These are phyloP conservation scores for Aschersonia sp. DNA, from an alignment of 2,329 filamentous ascomycete genomes.

Conservation along the genomic window DNA sequence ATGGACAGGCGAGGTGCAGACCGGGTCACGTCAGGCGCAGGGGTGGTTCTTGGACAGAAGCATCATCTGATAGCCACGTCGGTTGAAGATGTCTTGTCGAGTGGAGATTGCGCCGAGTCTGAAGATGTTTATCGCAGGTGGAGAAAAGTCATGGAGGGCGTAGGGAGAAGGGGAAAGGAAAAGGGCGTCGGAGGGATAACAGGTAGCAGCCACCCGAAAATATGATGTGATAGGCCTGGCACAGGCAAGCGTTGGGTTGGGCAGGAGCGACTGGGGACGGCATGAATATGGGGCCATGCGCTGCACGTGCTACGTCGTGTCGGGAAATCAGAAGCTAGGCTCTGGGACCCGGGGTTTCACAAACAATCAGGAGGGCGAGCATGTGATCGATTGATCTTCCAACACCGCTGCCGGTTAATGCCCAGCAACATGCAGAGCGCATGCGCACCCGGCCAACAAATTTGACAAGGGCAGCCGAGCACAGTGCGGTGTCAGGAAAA, in stretches of 20 bases:
- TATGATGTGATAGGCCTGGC: background rate
- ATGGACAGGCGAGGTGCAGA: background rate
- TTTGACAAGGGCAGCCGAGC: background rate
- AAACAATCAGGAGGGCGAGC: background rate
- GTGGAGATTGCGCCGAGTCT: background rate
- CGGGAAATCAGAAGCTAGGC: background rate
- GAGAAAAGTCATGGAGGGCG: background rate
- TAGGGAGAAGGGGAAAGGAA: background rate
- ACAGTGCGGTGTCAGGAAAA: background rate
- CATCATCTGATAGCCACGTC: background rate
- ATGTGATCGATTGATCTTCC: background rate
- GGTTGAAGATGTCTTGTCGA: background rate
- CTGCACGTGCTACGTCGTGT: conserved; percentile 3
- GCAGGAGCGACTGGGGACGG: background rate
- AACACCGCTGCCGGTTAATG: background rate
- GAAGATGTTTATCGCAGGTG: background rate
- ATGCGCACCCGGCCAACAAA: background rate
- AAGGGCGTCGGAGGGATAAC: background rate
- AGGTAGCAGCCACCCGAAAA: background rate
- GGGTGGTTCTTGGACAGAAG: background rate
- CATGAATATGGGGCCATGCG: background rate
- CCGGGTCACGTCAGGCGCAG: background rate
- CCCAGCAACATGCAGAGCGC: background rate
- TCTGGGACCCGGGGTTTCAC: background rate
- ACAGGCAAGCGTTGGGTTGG: background rate